Evolutionary conservation across 2,329 filamentous ascomycete genomes (phyloP), one percentile per base, ranked within the genome.

Genomic region (Xylariaceae sp.): DNA sequence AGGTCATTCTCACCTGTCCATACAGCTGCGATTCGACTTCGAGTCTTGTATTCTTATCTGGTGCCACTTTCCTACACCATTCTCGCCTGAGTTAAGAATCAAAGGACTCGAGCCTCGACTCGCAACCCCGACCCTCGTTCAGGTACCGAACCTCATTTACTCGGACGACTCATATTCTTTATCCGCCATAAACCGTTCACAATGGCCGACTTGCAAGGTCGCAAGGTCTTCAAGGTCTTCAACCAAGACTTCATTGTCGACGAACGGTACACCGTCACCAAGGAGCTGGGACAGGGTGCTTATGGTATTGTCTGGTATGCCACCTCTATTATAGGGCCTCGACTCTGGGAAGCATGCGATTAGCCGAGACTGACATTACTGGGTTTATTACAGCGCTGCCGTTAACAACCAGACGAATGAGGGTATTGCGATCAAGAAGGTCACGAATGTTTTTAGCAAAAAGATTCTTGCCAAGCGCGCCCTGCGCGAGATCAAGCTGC

Each of bases 391-490:
- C 73, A 96, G 92, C 76, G 93, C 94, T 62, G 94, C 94, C 58
- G 90, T 91, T 66, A 97, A 97, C 81, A 88, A 86, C 73, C 86
- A 92, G 75, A 95, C 89, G 37, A 88, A 86, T 71, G 94, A 99
- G 74, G 92, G 93, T 47, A 92, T 99, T 64, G 94, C 94, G 70
- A 94, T 99, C 82, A 99, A 99, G 79, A 99, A 99, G 79, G 91
- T 99, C 74, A 99, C 94, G 80, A 99, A 99, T 89, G 93, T 99
- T 70, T 99, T 99, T 78, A 97, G 92, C 84, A 99, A 99, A 81
- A 97, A 97, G 86, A 99, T 99, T 69, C 83, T 99, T 67, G 94
- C 94, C 70, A 99, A 99, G 86, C 90, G 94, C 72, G 94, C 94
- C 53, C 78, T 99, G 81, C 87, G 94, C 76, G 94, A 99, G 80